These are phyloP conservation scores for Blastobotrys persicus DNA, from an alignment of 1,139 yeast species.

Conservation along the genomic window DNA sequence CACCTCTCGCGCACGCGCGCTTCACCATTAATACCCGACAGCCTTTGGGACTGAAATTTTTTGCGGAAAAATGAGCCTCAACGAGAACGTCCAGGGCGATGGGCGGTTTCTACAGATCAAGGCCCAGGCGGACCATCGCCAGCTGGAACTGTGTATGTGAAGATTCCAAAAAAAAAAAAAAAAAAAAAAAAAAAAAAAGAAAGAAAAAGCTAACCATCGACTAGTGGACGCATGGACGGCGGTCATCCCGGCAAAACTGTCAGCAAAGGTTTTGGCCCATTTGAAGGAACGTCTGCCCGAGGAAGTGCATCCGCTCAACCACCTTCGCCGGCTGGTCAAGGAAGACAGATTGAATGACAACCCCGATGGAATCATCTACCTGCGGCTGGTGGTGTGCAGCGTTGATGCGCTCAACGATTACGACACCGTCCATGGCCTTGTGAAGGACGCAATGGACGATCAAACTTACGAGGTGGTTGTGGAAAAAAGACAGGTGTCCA, in stretches of 20 bases:
- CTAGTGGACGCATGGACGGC: conserved; percentile 56
- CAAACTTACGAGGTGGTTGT: conserved; percentile 28
- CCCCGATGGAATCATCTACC: conserved; percentile 16
- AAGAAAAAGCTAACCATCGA: background rate
- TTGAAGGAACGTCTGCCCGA: conserved; percentile 31
- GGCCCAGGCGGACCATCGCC: conserved; percentile 30
- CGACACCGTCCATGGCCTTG: conserved; percentile 18
- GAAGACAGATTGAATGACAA: conserved; percentile 25
- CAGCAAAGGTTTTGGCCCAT: conserved; percentile 38
- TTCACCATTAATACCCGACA: no score
- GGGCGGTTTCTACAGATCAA: conserved; percentile 30
- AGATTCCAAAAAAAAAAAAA: background rate
- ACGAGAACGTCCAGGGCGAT: conserved; percentile 25
- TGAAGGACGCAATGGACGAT: conserved; percentile 24
- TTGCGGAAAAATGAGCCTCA: conserved; percentile 4
- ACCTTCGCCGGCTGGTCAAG: conserved; percentile 39
- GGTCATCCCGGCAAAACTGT: conserved; percentile 45
- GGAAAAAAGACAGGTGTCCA: conserved; percentile 44
- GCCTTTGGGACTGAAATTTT: no score
- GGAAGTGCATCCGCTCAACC: conserved; percentile 35
- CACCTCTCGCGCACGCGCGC: background rate
- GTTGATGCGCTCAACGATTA: conserved; percentile 26
- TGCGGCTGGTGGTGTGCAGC: conserved; percentile 39
- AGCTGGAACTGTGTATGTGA: conserved; percentile 39
- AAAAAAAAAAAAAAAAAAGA: background rate